These are phyloP conservation scores for Chytriomyces sp. DNA, from an alignment of 192 early-diverging fungal genomes.

Conservation along the genomic window DNA sequence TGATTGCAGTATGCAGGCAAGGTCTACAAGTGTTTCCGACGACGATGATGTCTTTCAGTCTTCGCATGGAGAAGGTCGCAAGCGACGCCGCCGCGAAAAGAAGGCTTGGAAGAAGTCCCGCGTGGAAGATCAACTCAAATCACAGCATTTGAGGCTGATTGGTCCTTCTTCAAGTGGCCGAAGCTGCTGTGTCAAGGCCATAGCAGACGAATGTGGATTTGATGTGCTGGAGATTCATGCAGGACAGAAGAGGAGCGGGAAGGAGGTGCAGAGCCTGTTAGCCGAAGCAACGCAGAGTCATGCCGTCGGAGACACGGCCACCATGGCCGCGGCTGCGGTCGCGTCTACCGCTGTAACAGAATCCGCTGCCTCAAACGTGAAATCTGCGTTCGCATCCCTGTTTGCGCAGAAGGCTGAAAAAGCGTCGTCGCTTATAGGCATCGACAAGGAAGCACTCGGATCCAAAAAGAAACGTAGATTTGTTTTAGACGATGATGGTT, in stretches of 20 bases:
- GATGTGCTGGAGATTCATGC: slow-evolving; percentile 78
- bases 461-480: slow-evolving; percentile 21
- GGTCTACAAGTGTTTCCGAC: not conserved
- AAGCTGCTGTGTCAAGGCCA: slow-evolving; percentile 71
- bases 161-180: slow-evolving; percentile 75
- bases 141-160: slow-evolving; percentile 58
- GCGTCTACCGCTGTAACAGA: not conserved
- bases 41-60: slow-evolving; percentile 25
- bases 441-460: not conserved
- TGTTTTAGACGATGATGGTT: slow-evolving; percentile 7
- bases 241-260: slow-evolving; percentile 66
- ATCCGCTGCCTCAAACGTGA: not conserved
- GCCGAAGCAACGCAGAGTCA: slow-evolving; percentile 78
- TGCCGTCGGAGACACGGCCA: slow-evolving; percentile 49
- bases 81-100: too few relatives aligned
- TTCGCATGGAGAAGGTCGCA: not conserved
- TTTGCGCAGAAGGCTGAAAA: not conserved
- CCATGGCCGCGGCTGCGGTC: not conserved
- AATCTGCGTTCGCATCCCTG: not conserved
- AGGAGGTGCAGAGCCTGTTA: slow-evolving; percentile 64
- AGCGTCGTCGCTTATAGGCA: not conserved
- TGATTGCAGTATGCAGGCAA: too few relatives aligned
- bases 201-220: slow-evolving; percentile 72
- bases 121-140: too few relatives aligned
- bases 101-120: too few relatives aligned